These are phyloP conservation scores for Malassezia equina DNA, from an alignment of 1,284 basidiomycete genomes.

Conservation along the genomic window DNA sequence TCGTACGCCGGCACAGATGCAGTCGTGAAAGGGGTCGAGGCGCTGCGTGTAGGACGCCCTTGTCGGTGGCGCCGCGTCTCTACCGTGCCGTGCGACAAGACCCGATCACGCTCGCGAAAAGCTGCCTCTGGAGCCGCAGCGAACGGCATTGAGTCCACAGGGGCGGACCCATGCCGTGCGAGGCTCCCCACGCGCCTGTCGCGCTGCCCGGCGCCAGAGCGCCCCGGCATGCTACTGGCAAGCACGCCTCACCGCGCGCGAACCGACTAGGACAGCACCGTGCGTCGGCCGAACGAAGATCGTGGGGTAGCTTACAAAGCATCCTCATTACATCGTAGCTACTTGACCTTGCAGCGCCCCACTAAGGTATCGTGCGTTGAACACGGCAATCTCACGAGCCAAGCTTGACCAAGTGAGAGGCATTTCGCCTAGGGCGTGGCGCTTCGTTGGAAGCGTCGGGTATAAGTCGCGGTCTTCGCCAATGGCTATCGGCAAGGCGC, in stretches of 20 bases:
- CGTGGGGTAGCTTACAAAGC: neutral
- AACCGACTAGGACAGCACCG: neutral
- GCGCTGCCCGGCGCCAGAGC: neutral
- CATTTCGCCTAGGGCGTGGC: slow-evolving; percentile 23
- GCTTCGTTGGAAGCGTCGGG: slow-evolving; percentile 21
- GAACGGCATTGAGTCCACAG: neutral
- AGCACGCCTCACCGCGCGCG: neutral
- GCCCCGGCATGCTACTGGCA: neutral
- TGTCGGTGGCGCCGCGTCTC: neutral
- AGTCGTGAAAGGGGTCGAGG: neutral
- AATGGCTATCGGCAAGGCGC: slow-evolving; percentile 16
- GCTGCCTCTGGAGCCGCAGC: neutral
- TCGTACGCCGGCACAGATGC: neutral
- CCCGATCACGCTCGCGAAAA: neutral
- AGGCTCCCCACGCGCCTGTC: neutral
- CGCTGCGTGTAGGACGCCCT: neutral
- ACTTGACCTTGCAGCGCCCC: neutral
- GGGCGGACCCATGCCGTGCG: neutral
- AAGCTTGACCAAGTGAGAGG: slow-evolving; percentile 34
- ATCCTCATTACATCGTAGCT: neutral
- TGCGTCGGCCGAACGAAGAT: neutral
- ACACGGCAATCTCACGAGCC: slow-evolving; percentile 31
- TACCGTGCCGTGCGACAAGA: neutral
- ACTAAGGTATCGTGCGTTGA: slow-evolving; percentile 35
- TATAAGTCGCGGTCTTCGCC: slow-evolving; percentile 20